These are phyloP conservation scores for Stephanodiscus minutulus DNA, from an alignment of 108 stramenopile genomes.

Conservation along the genomic window DNA sequence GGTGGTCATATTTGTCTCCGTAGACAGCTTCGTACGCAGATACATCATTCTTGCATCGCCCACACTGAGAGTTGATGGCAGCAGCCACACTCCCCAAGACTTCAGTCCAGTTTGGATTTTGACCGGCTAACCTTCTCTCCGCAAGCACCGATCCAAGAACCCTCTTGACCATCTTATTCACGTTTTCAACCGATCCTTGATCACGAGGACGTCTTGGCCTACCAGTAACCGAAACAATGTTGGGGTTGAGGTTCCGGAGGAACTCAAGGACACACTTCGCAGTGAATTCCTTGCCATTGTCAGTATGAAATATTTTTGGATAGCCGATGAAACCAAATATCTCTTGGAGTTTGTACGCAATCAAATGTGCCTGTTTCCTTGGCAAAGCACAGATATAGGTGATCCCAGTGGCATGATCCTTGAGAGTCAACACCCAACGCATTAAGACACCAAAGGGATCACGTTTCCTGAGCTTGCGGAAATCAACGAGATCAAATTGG, in stretches of 20 bases:
- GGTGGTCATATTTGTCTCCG: too few species aligned
- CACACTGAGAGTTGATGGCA: background rate
- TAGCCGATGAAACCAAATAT: too few species aligned
- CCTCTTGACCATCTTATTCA: conserved; percentile 22
- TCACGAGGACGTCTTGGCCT: conserved; percentile 20
- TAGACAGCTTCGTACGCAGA: background rate
- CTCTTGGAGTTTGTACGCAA: too few species aligned
- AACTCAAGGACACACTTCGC: background rate
- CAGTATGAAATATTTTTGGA: background rate
- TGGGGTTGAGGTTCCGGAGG: background rate
- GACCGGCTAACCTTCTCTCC: background rate
- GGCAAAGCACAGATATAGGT: too few species aligned
- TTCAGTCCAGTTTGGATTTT: background rate
- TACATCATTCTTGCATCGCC: background rate
- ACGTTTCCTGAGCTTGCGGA: too few species aligned
- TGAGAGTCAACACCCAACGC: too few species aligned
- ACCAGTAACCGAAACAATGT: conserved; percentile 19
- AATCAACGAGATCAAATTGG: too few species aligned
- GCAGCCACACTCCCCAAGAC: background rate
- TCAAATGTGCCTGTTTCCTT: too few species aligned
- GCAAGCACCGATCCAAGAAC: background rate
- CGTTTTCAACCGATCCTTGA: conserved; percentile 17
- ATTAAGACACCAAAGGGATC: too few species aligned
- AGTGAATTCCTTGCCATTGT: background rate
- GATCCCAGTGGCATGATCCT: too few species aligned